These are phyloP conservation scores for Hypericum androsaemum DNA, from an alignment of 345 rosid species.

Conservation along the genomic window DNA sequence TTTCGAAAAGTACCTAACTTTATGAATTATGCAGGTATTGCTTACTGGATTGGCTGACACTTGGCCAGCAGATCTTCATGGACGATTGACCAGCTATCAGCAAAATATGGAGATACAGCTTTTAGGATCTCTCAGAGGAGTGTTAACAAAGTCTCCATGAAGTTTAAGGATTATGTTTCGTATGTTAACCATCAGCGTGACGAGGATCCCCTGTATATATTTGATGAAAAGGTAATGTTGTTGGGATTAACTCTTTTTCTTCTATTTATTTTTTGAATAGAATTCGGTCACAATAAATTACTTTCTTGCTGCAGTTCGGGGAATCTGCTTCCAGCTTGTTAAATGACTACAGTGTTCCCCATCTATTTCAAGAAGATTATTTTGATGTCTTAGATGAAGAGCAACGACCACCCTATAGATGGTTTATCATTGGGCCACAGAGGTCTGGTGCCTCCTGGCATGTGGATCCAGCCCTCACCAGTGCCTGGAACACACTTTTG, in stretches of 20 bases:
- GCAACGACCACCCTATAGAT: constrained; percentile 74
- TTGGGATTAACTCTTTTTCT: neutral
- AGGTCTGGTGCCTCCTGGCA: constrained; percentile 99
- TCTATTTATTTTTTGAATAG: neutral
- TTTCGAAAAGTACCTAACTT: constrained; percentile 5
- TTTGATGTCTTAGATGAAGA: constrained; percentile 67
- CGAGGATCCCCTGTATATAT: constrained; percentile 92
- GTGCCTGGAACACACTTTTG: constrained; percentile 96
- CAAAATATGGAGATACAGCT: constrained; percentile 50
- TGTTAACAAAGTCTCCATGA: constrained; percentile 50
- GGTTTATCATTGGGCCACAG: constrained; percentile 96
- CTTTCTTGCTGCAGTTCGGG: constrained; percentile 52
- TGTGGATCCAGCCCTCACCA: constrained; percentile 94
- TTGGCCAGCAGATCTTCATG: constrained; percentile 87
- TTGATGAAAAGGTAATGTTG: constrained; percentile 65
- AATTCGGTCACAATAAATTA: neutral
- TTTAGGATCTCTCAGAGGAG: constrained; percentile 87
- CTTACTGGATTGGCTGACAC: constrained; percentile 65
- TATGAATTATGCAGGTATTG: constrained; percentile 44
- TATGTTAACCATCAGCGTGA: constrained; percentile 73
- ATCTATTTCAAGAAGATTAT: constrained; percentile 79
- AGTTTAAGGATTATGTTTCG: constrained; percentile 69
- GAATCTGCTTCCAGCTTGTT: constrained; percentile 68
- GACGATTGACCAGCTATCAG: constrained; percentile 58
- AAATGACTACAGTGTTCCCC: constrained; percentile 74